Evolutionary conservation across 2,329 filamentous ascomycete genomes (phyloP), one percentile per base, ranked within the genome.

Genomic region (Malbranchea zuffiana): DNA sequence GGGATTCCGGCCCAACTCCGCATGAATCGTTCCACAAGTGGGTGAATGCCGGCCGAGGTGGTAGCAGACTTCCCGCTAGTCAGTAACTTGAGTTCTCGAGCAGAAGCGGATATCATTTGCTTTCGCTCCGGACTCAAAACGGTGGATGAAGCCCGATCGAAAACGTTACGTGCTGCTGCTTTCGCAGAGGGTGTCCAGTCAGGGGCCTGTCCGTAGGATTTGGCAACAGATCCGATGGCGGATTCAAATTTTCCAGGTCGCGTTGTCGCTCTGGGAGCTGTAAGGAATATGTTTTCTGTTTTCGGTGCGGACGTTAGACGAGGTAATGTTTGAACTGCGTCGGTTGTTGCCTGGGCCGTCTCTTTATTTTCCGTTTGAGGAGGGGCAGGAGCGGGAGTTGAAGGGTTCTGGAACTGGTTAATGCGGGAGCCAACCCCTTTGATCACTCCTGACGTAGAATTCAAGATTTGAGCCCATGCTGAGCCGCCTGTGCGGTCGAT

Each of bases 401-500:
- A 1, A 62, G 54, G 25, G 41, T 70, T 71, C 39, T 70, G 69
- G 45, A 71, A 75, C 10, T 70, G 65, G 33, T 79, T 72, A 32
- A 94, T 77, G 30, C 83, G 77, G 5, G 60, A 60, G 39, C 76
- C 74, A 33, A 95, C 72, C 7, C 67, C 67, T 46, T 75, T 74
- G 34, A 95, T 68, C 12, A 81, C 70, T 8, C 74, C 71, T 12
- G 88, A 68, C 50, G 83, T 87, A 5, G 78, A 63, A 12, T 67
- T 64, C 43, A 78, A 77, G 32, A 93, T 71, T 50, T 94, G 85
- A 6, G 77, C 75, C 83, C 85, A 94, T 47, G 82, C 79, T 1
- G 83, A 72, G 0, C 81, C 84, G 29, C 80, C 81, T 37, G 75
- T 75, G 42, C 86, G 80, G 48, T 93, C 84, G 43, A 94, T 82